A percentile compares a stretch with the other conserved stretches of the same genome.
These are phyloP conservation scores for Xerocomellus amylosporus DNA, from an alignment of 768 basidiomycete genomes.

Conservation along the genomic window DNA sequence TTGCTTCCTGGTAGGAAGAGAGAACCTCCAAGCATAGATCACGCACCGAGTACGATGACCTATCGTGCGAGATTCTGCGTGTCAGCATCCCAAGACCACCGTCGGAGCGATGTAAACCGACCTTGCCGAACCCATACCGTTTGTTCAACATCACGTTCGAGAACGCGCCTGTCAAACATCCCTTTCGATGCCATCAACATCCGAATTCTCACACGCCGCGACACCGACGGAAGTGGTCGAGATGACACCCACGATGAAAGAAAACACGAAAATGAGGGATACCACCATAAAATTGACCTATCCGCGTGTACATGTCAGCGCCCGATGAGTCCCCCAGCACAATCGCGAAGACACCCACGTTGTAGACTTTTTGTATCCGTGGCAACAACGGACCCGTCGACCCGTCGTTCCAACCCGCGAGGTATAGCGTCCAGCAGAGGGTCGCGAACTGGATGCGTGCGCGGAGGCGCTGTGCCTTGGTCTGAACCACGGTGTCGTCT, in stretches of 20 bases:
- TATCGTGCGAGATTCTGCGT: not conserved
- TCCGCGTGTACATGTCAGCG: not conserved
- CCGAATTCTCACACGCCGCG: no score
- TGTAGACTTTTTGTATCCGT: constrained; percentile 37
- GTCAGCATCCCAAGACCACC: not conserved
- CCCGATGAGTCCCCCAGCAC: no score
- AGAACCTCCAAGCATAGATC: no score
- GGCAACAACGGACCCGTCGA: constrained; percentile 39
- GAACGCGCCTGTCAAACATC: constrained; percentile 34
- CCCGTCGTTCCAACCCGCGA: constrained; percentile 40
- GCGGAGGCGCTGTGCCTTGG: constrained; percentile 22
- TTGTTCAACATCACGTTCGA: constrained; percentile 28
- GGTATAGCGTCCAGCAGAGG: constrained; percentile 35
- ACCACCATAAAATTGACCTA: constrained; percentile 40
- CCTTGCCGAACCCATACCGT: constrained; percentile 36
- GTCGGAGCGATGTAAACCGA: not conserved
- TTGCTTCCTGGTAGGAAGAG: not conserved
- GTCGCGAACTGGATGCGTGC: constrained; percentile 32
- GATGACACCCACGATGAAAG: constrained; percentile 33
- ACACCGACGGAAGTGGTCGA: no score
- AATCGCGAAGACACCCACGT: constrained; percentile 21
- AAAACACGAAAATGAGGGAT: constrained; percentile 43
- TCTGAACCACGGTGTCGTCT: constrained; percentile 1
- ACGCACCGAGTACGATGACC: constrained; percentile 30
- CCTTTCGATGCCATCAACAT: constrained; percentile 18